Base-by-base conservation (phyloP, 805 yeast species). In the Saccharomycopsis schoenii region DNA sequence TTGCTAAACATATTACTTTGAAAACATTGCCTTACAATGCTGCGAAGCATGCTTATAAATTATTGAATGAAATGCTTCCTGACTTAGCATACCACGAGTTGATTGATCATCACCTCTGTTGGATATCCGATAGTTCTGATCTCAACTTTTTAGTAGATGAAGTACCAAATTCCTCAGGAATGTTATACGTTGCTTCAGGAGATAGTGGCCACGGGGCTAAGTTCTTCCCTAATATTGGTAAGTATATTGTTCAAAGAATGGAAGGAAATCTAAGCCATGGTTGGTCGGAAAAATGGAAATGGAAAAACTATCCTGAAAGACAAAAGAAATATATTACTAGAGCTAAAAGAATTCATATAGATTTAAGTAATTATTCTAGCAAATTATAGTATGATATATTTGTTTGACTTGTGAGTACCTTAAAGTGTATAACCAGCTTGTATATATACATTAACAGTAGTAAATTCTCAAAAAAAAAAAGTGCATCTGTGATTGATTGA, bases 191-290 rank as follows among this genome's bases (percentile, higher is more conserved):
- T n/a, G 80, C 80, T 0, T 70, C 78, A 11, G 83, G 83, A 17
- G 82, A 78, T 65, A 74, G 81, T 2, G 80, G 81, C 9, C 82
- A 78, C 66, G 80, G 73, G 4, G 78, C 73, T 68, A 79, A 78
- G 66, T 76, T 76, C 55, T 64, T 79, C 60, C 83, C 83, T 15
- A 74, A 71, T 52, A 76, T 79, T 57, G 82, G 83, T 0, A 72
- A 71, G 59, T 79, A 78, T 62, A 76, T 78, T 17, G 59, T 62
- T 2, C 68, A 67, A n/a, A 71, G 67, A 40, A 54, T 76, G 36
- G 73, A 74, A 47, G 72, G 70, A 8, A 65, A 62, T 1, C 62
- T 76, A 55, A 66, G 64, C 14, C 43, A 59, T 2, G 70, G 68
- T 14, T 65, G 69, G 42, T 59, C 59, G 0, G 37, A 59, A 21